Percentiles rank a stretch among this genome's conserved stretches.
phyloP scores from a whole-genome alignment of 2,329 filamentous ascomycete genomes.

The Epichloe brachyelytri region DNA sequence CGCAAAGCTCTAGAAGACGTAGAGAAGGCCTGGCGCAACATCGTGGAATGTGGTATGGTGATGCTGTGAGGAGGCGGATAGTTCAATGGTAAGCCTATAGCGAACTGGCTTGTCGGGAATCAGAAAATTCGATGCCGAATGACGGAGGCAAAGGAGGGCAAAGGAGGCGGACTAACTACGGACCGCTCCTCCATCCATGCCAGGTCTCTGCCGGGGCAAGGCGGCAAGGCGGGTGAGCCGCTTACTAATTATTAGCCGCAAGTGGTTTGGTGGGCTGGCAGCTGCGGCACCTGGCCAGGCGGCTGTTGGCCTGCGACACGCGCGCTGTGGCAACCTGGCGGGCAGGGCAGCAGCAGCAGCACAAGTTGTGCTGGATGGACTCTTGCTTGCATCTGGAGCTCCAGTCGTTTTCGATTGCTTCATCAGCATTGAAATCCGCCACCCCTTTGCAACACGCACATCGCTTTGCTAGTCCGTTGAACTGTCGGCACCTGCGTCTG shows the following conservation, averaged over 20 bases:
- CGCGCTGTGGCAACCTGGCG: slow-evolving; percentile 24
- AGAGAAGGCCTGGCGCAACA: slow-evolving; percentile 34
- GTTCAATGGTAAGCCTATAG: slow-evolving; percentile 6
- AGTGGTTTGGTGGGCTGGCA: background rate
- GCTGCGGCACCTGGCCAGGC: background rate
- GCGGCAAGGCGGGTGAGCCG: no score
- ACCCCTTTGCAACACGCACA: background rate
- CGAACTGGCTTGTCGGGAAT: background rate
- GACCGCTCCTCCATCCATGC: slow-evolving; percentile 8
- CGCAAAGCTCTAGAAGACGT: slow-evolving; percentile 31
- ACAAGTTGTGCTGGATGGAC: background rate
- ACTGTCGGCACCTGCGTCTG: background rate
- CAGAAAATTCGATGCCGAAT: slow-evolving; percentile 17
- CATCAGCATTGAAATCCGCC: background rate
- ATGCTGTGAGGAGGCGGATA: slow-evolving; percentile 6
- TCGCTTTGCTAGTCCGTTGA: background rate
- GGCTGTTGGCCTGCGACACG: background rate
- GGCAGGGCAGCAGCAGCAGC: background rate
- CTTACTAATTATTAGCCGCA: background rate
- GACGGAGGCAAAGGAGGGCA: slow-evolving; percentile 4
- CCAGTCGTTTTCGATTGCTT: background rate
- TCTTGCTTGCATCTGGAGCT: background rate
- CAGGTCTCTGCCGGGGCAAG: no score
- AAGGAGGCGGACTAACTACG: slow-evolving; percentile 17
- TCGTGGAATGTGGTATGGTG: slow-evolving; percentile 14